Base-by-base conservation (phyloP, 441 rosid genomes). In the Francoa sonchifolia region DNA sequence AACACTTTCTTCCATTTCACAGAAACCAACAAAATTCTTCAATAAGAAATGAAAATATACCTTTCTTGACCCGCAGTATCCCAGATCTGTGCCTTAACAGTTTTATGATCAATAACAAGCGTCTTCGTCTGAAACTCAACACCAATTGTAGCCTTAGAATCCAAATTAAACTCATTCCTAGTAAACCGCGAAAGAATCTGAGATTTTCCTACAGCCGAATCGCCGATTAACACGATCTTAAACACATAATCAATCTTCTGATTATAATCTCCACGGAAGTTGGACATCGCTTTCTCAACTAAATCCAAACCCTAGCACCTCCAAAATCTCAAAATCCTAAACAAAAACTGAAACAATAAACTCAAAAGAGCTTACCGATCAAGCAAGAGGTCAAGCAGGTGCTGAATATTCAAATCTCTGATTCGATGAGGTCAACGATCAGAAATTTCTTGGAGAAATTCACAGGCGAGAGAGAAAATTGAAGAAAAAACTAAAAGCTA, bases 11-110 rank as follows among this genome's bases (percentile, higher is more conserved):
- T n/a, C n/a, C n/a, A n/a, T n/a, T n/a, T n/a, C n/a, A n/a, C n/a
- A n/a, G n/a, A 12, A 31, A 11, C 12, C 12, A 5, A 0, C 7
- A 3, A 5, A 31, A 30, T 30, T 30, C 33, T n/a, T n/a, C n/a
- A 30, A 1, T 5, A n/a, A 17, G 15, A n/a, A 14, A n/a, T 14
- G 8, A 8, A 33, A 11, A 13, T 32, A 21, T 53, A 53, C 58
- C 58, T 46, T 32, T 53, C 58, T 32, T 53, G 58, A 8, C 58
- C 58, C n/a, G 58, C 58, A 33, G 58, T 53, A 20, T 53, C 58
- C 58, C 58, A 53, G 39, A 53, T 53, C 58, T 53, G 58, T 7
- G 58, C 58, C 43, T 53, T 53, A 44, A 53, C 32, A 50, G 15
- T 53, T 44, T 53, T 53, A 49, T 53, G 50, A 14, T 42, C 49